These are phyloP conservation scores for Stropharia rugosoannulata DNA, from an alignment of 768 basidiomycete genomes.

Conservation along the genomic window DNA sequence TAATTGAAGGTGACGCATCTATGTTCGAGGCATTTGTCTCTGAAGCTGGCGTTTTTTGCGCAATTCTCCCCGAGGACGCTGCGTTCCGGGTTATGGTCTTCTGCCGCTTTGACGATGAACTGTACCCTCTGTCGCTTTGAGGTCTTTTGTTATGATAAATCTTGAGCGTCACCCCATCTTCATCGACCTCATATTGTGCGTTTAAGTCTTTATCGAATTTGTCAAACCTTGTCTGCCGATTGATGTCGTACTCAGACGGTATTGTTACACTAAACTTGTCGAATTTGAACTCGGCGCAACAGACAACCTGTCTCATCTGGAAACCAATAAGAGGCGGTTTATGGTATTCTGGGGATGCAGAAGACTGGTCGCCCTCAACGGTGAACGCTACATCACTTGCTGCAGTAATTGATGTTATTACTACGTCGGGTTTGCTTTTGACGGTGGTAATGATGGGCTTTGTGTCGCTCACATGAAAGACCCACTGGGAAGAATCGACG, in stretches of 20 bases:
- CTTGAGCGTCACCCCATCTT: neutral
- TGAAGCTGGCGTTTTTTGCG: too few relatives aligned
- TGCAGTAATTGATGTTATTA: neutral
- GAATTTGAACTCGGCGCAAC: neutral
- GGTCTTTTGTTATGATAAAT: neutral
- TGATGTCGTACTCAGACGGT: neutral
- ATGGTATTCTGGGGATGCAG: neutral
- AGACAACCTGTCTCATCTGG: neutral
- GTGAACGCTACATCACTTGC: neutral
- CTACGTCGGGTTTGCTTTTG: neutral
- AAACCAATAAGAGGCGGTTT: neutral
- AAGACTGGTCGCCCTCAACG: neutral
- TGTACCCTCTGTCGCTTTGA: neutral
- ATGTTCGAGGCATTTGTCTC: neutral
- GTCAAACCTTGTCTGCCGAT: neutral
- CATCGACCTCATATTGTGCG: neutral
- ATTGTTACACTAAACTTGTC: neutral
- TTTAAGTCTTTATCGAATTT: neutral
- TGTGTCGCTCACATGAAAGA: neutral
- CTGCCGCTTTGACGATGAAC: neutral
- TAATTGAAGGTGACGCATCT: neutral
- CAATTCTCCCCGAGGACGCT: too few relatives aligned
- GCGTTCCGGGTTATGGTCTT: neutral
- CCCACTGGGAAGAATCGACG: neutral
- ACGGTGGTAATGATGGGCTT: neutral